A percentile compares a stretch with the other conserved stretches of the same genome.
phyloP scores from a whole-genome alignment of 2,329 filamentous ascomycete species.

The Chlorencoelia australis region DNA sequence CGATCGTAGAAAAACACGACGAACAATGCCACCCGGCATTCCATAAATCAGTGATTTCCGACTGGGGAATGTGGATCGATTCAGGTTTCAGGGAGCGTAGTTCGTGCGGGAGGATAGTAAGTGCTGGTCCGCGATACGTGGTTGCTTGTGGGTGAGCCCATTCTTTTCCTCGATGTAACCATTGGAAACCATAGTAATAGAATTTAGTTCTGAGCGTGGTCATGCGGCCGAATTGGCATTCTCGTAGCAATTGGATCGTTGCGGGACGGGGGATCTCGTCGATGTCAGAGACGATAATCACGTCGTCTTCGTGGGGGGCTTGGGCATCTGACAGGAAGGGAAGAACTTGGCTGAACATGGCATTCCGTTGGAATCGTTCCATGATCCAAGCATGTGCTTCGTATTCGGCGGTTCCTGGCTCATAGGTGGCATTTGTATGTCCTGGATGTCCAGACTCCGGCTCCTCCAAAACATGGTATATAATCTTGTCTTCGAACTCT shows the following conservation, averaged over 20 bases:
- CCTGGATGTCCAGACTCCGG: too few relatives aligned
- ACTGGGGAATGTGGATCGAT: too few relatives aligned
- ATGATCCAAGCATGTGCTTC: conserved; percentile 37
- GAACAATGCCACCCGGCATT: conserved; percentile 38
- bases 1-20: conserved; percentile 33
- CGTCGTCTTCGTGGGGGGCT: conserved; percentile 27
- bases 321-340: conserved; percentile 28
- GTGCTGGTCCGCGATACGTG: conserved; percentile 26
- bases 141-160: conserved; percentile 38
- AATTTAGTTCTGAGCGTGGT: conserved; percentile 27
- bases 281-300: conserved; percentile 35
- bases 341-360: conserved; percentile 44
- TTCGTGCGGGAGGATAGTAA: conserved; percentile 32
- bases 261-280: conserved; percentile 34
- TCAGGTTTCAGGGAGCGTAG: too few relatives aligned
- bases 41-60: too few relatives aligned
- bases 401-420: conserved; percentile 22
- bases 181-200: conserved; percentile 33
- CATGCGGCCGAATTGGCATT: conserved; percentile 28
- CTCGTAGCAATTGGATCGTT: conserved; percentile 26
- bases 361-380: conserved; percentile 43
- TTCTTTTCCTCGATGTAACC: conserved; percentile 25
- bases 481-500: conserved; percentile 47
- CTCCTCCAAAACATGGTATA: conserved; percentile 44
- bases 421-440: conserved; percentile 28